A percentile compares a stretch with the other conserved stretches of the same genome.
These are phyloP conservation scores for Rhodosporidiobolus odoratus DNA, from an alignment of 768 basidiomycete species.

Conservation along the genomic window DNA sequence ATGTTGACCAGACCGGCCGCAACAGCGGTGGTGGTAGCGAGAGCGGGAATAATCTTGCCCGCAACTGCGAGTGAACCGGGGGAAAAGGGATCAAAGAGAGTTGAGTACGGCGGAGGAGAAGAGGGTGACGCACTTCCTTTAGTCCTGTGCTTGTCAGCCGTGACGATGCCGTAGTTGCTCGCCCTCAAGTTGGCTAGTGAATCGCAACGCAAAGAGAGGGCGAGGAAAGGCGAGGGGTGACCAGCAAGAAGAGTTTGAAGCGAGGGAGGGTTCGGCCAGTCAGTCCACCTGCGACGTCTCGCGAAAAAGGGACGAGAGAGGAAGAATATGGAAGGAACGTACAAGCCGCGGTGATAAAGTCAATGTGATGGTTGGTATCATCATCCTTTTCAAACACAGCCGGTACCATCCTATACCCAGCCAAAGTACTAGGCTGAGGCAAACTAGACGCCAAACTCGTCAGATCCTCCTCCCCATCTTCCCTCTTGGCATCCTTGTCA, in stretches of 20 bases:
- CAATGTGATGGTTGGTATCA: constrained; percentile 95
- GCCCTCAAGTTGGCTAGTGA: constrained; percentile 69
- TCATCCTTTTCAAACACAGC: constrained; percentile 99
- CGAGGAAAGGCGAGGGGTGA: neutral
- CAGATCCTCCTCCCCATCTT: constrained; percentile 53
- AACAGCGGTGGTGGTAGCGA: constrained; percentile 94
- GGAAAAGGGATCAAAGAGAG: neutral
- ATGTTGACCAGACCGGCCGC: constrained; percentile 9
- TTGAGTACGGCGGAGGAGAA: neutral
- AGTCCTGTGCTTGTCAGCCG: constrained; percentile 82
- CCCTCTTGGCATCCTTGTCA: constrained; percentile 41
- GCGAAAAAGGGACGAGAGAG: constrained; percentile 42
- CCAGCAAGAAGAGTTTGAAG: too few species aligned
- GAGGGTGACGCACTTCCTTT: constrained; percentile 55
- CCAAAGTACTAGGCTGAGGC: constrained; percentile 82
- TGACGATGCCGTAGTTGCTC: constrained; percentile 81
- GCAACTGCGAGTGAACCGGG: constrained; percentile 56
- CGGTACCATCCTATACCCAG: constrained; percentile 89
- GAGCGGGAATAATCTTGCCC: constrained; percentile 98
- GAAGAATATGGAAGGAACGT: neutral
- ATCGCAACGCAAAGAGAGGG: neutral
- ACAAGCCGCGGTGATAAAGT: constrained; percentile 92
- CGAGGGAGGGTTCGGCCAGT: neutral
- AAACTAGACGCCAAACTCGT: constrained; percentile 62
- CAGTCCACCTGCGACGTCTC: neutral